phyloP scores from a whole-genome alignment of 805 yeast species.

The Candida alai region DNA sequence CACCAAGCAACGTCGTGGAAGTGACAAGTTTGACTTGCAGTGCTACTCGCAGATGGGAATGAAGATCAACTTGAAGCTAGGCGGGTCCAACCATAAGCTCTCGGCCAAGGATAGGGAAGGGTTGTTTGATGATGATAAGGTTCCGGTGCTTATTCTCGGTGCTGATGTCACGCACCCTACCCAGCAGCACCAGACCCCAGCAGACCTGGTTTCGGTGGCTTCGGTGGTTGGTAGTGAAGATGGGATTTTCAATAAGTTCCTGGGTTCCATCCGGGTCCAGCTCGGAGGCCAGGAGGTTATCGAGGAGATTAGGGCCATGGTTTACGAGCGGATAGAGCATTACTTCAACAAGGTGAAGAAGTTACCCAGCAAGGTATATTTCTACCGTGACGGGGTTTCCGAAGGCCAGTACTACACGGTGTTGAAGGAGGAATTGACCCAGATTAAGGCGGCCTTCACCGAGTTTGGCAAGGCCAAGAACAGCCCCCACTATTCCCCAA shows the following conservation, averaged over 20 bases:
- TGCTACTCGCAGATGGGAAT: conserved; percentile 11
- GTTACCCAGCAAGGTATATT: conserved; percentile 7
- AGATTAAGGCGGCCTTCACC: conserved; percentile 8
- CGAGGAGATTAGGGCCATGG: conserved; percentile 8
- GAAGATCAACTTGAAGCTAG: conserved; percentile 10
- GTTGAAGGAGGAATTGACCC: conserved; percentile 8
- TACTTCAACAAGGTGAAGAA: conserved; percentile 6
- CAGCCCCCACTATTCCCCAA: conserved; percentile 5
- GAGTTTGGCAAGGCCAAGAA: conserved; percentile 7
- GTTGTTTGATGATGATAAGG: conserved; percentile 5
- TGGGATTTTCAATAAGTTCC: conserved; percentile 8
- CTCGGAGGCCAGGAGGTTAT: conserved; percentile 9
- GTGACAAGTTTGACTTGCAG: conserved; percentile 4
- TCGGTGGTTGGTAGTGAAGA: conserved; percentile 11
- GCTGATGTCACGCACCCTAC: conserved; percentile 12
- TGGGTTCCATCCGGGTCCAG: conserved; percentile 9
- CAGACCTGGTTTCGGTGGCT: conserved; percentile 8
- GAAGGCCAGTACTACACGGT: conserved; percentile 11
- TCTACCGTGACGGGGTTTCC: conserved; percentile 11
- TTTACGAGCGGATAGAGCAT: conserved; percentile 9
- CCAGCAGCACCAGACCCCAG: conserved; percentile 4
- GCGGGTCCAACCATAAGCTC: conserved; percentile 10
- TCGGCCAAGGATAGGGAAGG: conserved; percentile 4
- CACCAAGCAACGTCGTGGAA: conserved; percentile 5
- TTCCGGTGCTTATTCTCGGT: conserved; percentile 9